phyloP scores from a whole-genome alignment of 306 rosid genomes.

The Cucumis hystrix region DNA sequence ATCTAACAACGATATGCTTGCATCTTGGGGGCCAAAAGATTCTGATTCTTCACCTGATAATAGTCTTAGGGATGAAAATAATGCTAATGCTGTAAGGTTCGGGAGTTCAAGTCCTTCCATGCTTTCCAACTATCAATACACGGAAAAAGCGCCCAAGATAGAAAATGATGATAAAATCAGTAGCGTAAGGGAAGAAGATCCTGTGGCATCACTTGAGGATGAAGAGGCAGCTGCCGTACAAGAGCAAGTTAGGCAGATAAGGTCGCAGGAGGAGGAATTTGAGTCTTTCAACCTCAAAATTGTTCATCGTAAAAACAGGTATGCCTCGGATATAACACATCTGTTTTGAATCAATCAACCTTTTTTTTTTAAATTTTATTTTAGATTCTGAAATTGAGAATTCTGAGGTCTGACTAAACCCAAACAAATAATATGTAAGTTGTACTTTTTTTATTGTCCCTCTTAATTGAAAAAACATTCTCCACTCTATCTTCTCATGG shows the following conservation, averaged over 20 bases:
- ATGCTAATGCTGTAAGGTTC: conserved; percentile 44
- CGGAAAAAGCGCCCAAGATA: conserved; percentile 56
- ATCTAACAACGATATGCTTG: conserved; percentile 48
- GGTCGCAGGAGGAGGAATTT: conserved; percentile 93
- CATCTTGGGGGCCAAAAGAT: conserved; percentile 62
- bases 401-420: neutral
- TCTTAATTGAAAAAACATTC: neutral
- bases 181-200: conserved; percentile 60
- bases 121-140: conserved; percentile 66
- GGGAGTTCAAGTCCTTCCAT: conserved; percentile 62
- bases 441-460: neutral
- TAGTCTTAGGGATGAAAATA: conserved; percentile 60
- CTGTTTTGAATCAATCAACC: neutral
- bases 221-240: conserved; percentile 98
- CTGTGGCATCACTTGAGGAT: conserved; percentile 67
- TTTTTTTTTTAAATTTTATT: neutral
- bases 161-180: conserved; percentile 61
- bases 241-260: conserved; percentile 96
- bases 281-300: conserved; percentile 94
- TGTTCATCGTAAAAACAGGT: conserved; percentile 99
- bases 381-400: neutral
- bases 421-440: neutral
- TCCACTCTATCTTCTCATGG: neutral
- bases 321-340: conserved; percentile 10
- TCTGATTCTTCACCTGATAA: conserved; percentile 67